Evolutionary conservation across 2,329 filamentous ascomycete genomes (phyloP), one percentile per base, ranked within the genome.

Genomic region (Balansia obtecta): DNA sequence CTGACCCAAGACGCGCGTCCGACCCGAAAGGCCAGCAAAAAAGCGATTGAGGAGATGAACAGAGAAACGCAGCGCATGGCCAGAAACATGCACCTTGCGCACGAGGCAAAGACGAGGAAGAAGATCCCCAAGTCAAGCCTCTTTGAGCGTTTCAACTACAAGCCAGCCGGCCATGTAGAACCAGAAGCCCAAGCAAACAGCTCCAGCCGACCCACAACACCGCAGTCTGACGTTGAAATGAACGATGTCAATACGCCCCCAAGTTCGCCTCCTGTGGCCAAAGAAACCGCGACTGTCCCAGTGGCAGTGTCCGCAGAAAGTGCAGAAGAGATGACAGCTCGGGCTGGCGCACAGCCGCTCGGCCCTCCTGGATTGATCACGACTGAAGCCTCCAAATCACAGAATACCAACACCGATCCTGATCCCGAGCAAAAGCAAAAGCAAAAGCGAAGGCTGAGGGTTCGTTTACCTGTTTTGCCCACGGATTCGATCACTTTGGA

Each of bases 31-130:
- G 90, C 93, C 0, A 91, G 90, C 71, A 97, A 91, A 70, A 96
- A 89, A 68, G 93, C 93, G 0, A 65, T 96, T 41, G 88, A 96
- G 63, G 91, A 97, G 58, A 96, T 98, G 85, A 85, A 86, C 59
- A 80, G 88, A 52, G 93, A 98, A 67, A 96, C 91, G 1, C 93
- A 98, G 69, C 82, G 93, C 32, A 80, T 98, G 70, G 84, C 80
- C 57, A 79, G 93, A 56, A 94, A 86, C 62, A 86, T 95, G 79
- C 91, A 97, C 65, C 76, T 98, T 46, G 81, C 86, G 1, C 90
- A 97, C 65, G 83, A 95, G 63, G 86, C 88, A 22, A 88, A 84
- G 68, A 95, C 88, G 1, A 90, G 86, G 67, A 97, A 93, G 73
- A 95, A 88, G 69, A 86, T 95, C 56, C 82, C 84, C 7, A 93